phyloP scores from a whole-genome alignment of 805 yeast genomes.

The Candida chauliodis region DNA sequence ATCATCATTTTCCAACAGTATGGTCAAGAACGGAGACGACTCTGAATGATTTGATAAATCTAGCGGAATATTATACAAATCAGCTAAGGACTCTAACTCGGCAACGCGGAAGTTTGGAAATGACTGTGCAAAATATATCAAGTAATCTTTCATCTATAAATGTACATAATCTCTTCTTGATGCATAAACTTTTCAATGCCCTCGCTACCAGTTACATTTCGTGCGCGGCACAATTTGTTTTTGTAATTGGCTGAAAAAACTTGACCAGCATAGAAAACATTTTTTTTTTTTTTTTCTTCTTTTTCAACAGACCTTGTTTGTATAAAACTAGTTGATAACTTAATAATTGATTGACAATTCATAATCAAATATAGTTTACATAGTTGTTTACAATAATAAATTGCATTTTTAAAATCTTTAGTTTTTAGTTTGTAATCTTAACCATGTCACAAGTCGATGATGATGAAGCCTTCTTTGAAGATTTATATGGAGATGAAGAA shows the following conservation, averaged over 20 bases:
- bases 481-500: constrained; percentile 52
- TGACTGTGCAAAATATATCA: constrained; percentile 82
- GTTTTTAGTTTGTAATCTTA: constrained; percentile 2
- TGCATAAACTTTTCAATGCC: too few species aligned
- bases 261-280: too few species aligned
- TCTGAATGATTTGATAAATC: constrained; percentile 61
- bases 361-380: constrained; percentile 7
- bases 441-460: constrained; percentile 59
- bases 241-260: too few species aligned
- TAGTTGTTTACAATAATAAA: constrained; percentile 8
- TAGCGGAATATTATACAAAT: constrained; percentile 49
- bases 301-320: too few species aligned
- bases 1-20: constrained; percentile 61
- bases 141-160: constrained; percentile 49
- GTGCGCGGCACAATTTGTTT: too few species aligned
- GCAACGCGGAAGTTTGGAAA: constrained; percentile 76
- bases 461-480: constrained; percentile 93
- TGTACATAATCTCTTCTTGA: too few species aligned
- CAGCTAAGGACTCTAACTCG: constrained; percentile 83
- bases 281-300: too few species aligned
- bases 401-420: constrained; percentile 1
- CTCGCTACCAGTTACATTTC: too few species aligned
- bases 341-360: too few species aligned
- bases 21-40: constrained; percentile 65
- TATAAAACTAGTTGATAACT: too few species aligned